Evolutionary conservation across 208 protist species (phyloP).

Genomic region (Trypanosoma congolense): DNA sequence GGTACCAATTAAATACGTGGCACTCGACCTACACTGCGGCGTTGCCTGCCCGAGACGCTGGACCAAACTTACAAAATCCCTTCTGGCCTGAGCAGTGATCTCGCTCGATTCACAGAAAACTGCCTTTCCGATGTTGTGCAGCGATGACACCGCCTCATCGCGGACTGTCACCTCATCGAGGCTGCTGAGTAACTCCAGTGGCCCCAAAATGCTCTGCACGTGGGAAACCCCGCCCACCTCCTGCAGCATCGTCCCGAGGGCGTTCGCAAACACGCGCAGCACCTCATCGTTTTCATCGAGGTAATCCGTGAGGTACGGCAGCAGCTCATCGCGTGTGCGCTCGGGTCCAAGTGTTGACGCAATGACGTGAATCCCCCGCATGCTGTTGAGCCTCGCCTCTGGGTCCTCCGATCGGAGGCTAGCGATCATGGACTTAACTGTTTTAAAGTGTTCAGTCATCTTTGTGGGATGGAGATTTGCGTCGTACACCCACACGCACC

Average conservation of each 20-base stretch:
- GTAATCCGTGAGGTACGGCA: conserved; percentile 96
- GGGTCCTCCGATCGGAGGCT: conserved; percentile 95
- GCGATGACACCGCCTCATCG: conserved; percentile 91
- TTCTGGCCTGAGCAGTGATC: conserved; percentile 45
- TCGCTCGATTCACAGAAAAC: conserved; percentile 48
- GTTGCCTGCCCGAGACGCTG: conserved; percentile 87
- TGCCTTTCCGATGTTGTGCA: conserved; percentile 60
- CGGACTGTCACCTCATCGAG: conserved; percentile 97
- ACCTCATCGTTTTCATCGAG: conserved; percentile 99
- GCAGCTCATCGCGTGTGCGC: conserved; percentile 94
- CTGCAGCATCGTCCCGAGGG: conserved; percentile 95
- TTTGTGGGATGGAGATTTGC: neutral
- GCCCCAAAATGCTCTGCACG: conserved; percentile 85
- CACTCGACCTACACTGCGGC: conserved; percentile 93
- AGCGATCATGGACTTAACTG: conserved; percentile 94
- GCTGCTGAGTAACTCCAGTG: conserved; percentile 94
- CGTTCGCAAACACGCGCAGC: conserved; percentile 95
- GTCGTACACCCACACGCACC: conserved; percentile 12
- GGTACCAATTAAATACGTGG: conserved; percentile 90
- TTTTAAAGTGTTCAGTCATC: conserved; percentile 89
- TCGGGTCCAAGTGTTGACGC: conserved; percentile 94
- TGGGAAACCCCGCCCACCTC: conserved; percentile 94
- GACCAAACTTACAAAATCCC: conserved; percentile 84
- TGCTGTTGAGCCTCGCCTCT: conserved; percentile 94
- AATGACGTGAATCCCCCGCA: conserved; percentile 96